Evolutionary conservation across 2,329 filamentous ascomycete genomes (phyloP).

Genomic region (Penicillium sp.): DNA sequence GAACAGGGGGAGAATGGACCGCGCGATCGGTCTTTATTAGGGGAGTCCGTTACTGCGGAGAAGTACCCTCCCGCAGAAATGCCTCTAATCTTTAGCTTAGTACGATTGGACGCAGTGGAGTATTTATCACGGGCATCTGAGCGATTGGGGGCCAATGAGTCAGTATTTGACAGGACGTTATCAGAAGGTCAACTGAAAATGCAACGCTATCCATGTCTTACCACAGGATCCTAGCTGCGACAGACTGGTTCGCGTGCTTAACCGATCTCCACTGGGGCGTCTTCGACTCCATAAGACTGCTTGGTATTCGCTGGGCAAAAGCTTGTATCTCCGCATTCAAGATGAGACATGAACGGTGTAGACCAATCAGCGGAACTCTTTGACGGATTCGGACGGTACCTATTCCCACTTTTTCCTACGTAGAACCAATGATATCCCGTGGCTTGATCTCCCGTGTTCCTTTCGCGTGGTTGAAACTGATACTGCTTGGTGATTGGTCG

Average conservation of each 20-base stretch:
- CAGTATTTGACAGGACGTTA: background rate
- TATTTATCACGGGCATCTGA: background rate
- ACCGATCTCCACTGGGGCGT: too few species aligned
- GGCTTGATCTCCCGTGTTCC: background rate
- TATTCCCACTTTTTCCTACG: background rate
- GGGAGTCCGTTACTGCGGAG: background rate
- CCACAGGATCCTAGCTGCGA: background rate
- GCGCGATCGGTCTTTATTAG: background rate
- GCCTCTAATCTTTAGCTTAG: background rate
- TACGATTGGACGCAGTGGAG: background rate
- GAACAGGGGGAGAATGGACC: background rate
- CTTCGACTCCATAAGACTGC: background rate
- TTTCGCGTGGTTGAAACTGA: background rate
- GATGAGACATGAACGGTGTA: background rate
- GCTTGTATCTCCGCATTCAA: background rate
- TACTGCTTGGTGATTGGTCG: background rate
- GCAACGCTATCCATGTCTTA: background rate
- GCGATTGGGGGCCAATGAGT: background rate
- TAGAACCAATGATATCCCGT: background rate
- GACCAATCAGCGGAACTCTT: background rate
- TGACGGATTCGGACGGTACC: background rate
- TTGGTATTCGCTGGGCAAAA: background rate
- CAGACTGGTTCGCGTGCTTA: too few species aligned
- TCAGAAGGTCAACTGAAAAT: background rate
- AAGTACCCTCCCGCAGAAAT: background rate